Percentiles rank a stretch among this genome's conserved stretches.
Conservation (phyloP, 2,329 filamentous ascomycete genomes). For the Fusarium solani-melongenae region DNA sequence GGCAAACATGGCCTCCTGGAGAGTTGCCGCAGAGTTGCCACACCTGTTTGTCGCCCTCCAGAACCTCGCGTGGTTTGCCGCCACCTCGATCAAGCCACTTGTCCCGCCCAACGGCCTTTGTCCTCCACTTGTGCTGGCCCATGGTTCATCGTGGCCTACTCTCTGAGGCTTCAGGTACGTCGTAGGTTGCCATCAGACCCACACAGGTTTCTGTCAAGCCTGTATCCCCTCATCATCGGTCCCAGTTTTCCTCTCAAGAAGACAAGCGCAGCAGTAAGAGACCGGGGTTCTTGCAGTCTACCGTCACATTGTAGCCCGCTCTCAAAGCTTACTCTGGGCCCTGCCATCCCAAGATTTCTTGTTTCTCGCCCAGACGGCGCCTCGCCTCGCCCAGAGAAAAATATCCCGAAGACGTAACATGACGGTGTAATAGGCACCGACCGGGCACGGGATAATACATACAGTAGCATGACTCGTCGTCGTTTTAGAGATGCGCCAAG, state of each 20-base stretch:
- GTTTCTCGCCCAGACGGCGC: neutral
- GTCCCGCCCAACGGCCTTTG: constrained; percentile 8
- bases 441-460: neutral
- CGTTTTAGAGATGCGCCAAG: constrained; percentile 24
- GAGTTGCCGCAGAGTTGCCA: constrained; percentile 10
- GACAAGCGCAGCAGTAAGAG: neutral
- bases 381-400: neutral
- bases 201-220: neutral
- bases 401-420: neutral
- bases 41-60: constrained; percentile 16
- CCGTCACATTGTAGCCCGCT: neutral
- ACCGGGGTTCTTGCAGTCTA: neutral
- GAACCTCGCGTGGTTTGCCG: constrained; percentile 20
- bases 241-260: constrained; percentile 1
- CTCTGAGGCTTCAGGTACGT: neutral
- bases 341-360: neutral
- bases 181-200: neutral
- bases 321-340: neutral
- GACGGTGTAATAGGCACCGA: neutral
- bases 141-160: neutral
- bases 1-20: constrained; percentile 27
- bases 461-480: constrained; percentile 11
- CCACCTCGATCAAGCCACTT: constrained; percentile 16
- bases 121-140: constrained; percentile 9
- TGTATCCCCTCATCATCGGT: constrained; percentile 16